Percentiles rank a stretch among this genome's conserved stretches.
phyloP scores from a whole-genome alignment of 768 basidiomycete species.

The Mycena albidolilacea region DNA sequence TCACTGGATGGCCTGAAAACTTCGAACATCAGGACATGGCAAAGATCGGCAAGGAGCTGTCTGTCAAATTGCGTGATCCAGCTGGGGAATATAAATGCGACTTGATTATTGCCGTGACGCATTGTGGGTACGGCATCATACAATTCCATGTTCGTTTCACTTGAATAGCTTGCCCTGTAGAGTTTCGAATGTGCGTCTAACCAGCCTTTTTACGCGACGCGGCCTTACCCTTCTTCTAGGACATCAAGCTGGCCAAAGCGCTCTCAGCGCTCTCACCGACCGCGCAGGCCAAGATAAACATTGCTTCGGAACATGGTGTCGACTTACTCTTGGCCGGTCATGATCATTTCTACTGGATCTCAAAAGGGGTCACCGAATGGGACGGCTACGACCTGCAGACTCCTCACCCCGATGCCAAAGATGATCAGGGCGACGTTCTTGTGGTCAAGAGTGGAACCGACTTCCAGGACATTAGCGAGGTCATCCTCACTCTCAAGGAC shows the following conservation, averaged over 20 bases:
- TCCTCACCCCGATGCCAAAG: conserved; percentile 61
- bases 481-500: conserved; percentile 63
- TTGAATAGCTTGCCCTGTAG: conserved; percentile 33
- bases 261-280: conserved; percentile 59
- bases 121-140: conserved; percentile 20
- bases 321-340: conserved; percentile 52
- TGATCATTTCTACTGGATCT: conserved; percentile 71
- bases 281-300: conserved; percentile 53
- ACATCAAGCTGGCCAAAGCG: conserved; percentile 63
- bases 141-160: conserved; percentile 15
- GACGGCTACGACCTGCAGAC: conserved; percentile 59
- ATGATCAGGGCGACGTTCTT: conserved; percentile 63
- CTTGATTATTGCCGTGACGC: conserved; percentile 34
- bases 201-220: conserved; percentile 3
- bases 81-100: conserved; percentile 33
- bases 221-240: conserved; percentile 49
- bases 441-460: conserved; percentile 79
- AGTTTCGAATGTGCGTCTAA: conserved; percentile 47
- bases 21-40: conserved; percentile 74
- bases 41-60: conserved; percentile 68
- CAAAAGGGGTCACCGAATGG: conserved; percentile 65
- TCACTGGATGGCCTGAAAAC: conserved; percentile 75
- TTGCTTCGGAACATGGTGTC: conserved; percentile 21
- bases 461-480: conserved; percentile 74
- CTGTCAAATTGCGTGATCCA: conserved; percentile 68